Percentiles rank a stretch among this genome's conserved stretches.
Conservation (phyloP, 768 basidiomycete species). For the Boletus pseudo-olivaceus region DNA sequence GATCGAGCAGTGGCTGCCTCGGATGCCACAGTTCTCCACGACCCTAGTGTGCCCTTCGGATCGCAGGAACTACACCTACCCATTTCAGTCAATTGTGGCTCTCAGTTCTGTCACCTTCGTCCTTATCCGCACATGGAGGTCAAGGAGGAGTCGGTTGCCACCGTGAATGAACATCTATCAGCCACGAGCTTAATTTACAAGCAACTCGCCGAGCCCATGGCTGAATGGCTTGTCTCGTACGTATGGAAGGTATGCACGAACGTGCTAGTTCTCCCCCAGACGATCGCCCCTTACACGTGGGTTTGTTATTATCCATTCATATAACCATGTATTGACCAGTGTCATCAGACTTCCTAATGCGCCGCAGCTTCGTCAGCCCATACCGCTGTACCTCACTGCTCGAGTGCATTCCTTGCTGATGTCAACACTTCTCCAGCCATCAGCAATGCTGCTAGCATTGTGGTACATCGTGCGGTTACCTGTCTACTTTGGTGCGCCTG, state of each 20-base stretch:
- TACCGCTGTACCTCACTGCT: conserved; percentile 44
- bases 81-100: conserved; percentile 23
- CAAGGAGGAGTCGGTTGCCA: conserved; percentile 33
- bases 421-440: conserved; percentile 79
- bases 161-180: conserved; percentile 34
- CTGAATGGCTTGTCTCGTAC: conserved; percentile 76
- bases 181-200: conserved; percentile 56
- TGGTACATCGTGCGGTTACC: conserved; percentile 84
- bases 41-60: conserved; percentile 15
- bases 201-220: conserved; percentile 71
- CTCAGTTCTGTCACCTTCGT: conserved; percentile 23
- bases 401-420: conserved; percentile 71
- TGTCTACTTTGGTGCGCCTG: conserved; percentile 55
- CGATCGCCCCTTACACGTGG: conserved; percentile 55
- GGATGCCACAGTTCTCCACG: conserved; percentile 25
- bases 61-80: conserved; percentile 19
- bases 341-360: conserved; percentile 26
- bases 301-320: conserved; percentile 24
- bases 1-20: conserved; percentile 63
- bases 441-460: conserved; percentile 70
- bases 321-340: conserved; percentile 8
- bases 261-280: conserved; percentile 55
- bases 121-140: conserved; percentile 10
- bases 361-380: conserved; percentile 37
- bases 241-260: conserved; percentile 82